These are phyloP conservation scores for Penicillium freii DNA, from an alignment of 2,329 filamentous ascomycete species.

Conservation along the genomic window DNA sequence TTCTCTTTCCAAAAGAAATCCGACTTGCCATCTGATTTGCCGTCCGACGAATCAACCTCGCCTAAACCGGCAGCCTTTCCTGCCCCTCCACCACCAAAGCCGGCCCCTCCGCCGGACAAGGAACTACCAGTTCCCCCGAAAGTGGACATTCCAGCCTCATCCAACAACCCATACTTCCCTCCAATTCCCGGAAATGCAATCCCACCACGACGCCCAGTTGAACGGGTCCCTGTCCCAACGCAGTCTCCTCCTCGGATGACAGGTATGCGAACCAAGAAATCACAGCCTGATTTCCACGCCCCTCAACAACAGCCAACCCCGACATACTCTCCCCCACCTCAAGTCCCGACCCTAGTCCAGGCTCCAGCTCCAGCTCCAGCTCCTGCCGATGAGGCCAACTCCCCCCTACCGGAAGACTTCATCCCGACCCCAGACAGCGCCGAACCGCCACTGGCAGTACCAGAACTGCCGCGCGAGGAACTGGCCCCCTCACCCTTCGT, in stretches of 20 bases:
- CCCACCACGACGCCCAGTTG: conserved; percentile 3
- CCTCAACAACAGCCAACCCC: background rate
- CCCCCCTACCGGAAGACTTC: conserved; percentile 31
- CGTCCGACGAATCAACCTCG: conserved; percentile 11
- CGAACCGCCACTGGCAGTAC: conserved; percentile 16
- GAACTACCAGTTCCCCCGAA: conserved; percentile 13
- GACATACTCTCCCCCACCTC: background rate
- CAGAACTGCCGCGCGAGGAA: conserved; percentile 15
- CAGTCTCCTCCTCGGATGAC: background rate
- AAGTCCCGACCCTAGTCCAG: background rate
- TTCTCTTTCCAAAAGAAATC: conserved; percentile 25
- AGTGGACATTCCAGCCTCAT: background rate
- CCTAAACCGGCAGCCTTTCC: conserved; percentile 7
- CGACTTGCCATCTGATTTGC: conserved; percentile 11
- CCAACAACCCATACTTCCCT: conserved; percentile 12
- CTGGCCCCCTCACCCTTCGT: conserved; percentile 18
- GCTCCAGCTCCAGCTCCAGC: background rate
- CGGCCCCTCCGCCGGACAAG: conserved; percentile 27
- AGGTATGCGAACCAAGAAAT: conserved; percentile 3
- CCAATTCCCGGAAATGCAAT: background rate
- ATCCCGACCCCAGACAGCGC: conserved; percentile 33
- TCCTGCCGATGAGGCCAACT: conserved; percentile 12
- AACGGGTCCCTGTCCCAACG: conserved; percentile 5
- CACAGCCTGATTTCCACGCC: conserved; percentile 1
- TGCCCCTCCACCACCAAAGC: conserved; percentile 25